Conservation (phyloP, 257 asterid genomes). For the Leptodermis oblonga region DNA sequence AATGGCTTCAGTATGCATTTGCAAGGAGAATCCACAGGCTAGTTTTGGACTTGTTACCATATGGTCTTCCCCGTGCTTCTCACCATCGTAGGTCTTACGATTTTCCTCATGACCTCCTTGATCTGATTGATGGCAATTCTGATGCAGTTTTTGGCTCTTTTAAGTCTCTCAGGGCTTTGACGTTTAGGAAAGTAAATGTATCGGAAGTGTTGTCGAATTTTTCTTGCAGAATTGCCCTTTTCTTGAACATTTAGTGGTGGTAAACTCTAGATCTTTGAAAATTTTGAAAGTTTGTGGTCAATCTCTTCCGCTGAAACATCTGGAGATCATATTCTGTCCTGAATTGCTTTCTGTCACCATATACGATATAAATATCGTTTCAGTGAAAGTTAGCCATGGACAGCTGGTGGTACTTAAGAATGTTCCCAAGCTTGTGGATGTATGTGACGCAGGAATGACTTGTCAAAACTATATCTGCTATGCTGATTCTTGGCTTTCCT, state of each 20-base stretch:
- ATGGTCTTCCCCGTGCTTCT: not conserved
- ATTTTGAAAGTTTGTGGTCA: not conserved
- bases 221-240: conserved; percentile 4
- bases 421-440: conserved; percentile 43
- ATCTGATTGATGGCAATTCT: not conserved
- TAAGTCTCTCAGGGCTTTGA: conserved; percentile 3
- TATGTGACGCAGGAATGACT: conserved; percentile 8
- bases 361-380: conserved; percentile 34
- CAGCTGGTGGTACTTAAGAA: conserved; percentile 25
- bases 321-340: conserved; percentile 1
- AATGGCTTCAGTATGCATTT: not conserved
- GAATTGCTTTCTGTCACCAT: conserved; percentile 28
- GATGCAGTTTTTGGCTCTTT: not conserved
- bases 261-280: not conserved
- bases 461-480: not conserved
- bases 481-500: not conserved
- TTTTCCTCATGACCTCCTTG: not conserved
- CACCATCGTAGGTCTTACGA: not conserved
- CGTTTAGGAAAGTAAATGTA: not conserved
- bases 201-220: not conserved
- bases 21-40: not conserved
- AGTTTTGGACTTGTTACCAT: not conserved
- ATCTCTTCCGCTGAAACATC: conserved; percentile 8
- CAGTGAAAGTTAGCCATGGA: conserved; percentile 19
- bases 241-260: conserved; percentile 3